These are phyloP conservation scores for Microsporum ferrugineum DNA, from an alignment of 2,329 filamentous ascomycete species.

Conservation along the genomic window DNA sequence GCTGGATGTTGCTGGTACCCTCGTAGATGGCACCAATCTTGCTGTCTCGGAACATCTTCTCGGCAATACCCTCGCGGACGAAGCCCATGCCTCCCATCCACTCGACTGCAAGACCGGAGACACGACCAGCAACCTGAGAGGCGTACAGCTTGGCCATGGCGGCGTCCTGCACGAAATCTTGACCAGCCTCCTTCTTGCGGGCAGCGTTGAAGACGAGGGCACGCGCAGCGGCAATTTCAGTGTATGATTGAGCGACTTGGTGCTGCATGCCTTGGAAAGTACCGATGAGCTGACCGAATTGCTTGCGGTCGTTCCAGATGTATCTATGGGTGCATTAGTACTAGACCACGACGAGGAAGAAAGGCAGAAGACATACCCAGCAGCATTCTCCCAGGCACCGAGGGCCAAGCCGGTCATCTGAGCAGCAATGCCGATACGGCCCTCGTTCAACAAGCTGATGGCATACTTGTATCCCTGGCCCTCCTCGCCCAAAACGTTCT, in stretches of 20 bases:
- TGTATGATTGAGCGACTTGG: slow-evolving; percentile 92
- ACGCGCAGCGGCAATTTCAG: slow-evolving; percentile 81
- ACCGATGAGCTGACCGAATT: slow-evolving; percentile 86
- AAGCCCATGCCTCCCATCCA: slow-evolving; percentile 99
- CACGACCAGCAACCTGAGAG: slow-evolving; percentile 80
- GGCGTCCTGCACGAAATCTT: slow-evolving; percentile 89
- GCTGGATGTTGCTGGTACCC: slow-evolving; percentile 59
- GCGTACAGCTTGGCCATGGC: slow-evolving; percentile 97
- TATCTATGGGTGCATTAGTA: slow-evolving; percentile 44
- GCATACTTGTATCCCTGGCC: slow-evolving; percentile 97
- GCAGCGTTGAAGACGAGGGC: slow-evolving; percentile 92
- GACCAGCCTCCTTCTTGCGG: slow-evolving; percentile 93
- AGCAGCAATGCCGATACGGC: slow-evolving; percentile 91
- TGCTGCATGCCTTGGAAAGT: slow-evolving; percentile 99
- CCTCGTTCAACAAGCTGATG: slow-evolving; percentile 87
- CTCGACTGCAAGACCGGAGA: slow-evolving; percentile 78
- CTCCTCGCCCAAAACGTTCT: slow-evolving; percentile 75
- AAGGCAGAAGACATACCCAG: slow-evolving; percentile 42
- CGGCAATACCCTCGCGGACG: slow-evolving; percentile 85
- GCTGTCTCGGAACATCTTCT: slow-evolving; percentile 96
- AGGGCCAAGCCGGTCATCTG: slow-evolving; percentile 93
- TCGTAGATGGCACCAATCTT: slow-evolving; percentile 99
- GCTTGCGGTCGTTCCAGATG: slow-evolving; percentile 95
- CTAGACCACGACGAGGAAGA: neutral
- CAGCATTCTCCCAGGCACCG: slow-evolving; percentile 90